Conservation (phyloP, 805 yeast genomes). For the Candida ortonii region DNA sequence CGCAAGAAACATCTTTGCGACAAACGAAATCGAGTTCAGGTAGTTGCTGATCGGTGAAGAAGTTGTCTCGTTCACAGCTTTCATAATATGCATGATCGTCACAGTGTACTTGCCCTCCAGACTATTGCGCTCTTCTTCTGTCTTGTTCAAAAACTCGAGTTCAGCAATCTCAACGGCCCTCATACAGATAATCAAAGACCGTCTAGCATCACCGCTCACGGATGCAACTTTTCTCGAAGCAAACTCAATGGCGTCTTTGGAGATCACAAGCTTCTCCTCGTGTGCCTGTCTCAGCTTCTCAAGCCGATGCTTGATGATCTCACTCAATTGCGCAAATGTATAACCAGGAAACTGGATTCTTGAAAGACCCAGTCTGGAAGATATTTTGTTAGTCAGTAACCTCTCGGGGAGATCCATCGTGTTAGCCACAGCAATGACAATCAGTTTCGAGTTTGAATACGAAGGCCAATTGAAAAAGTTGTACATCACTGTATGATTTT, state of each 20-base stretch:
- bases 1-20: constrained; percentile 68
- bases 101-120: constrained; percentile 49
- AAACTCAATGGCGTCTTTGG: constrained; percentile 79
- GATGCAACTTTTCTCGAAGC: constrained; percentile 93
- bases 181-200: constrained; percentile 84
- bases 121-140: constrained; percentile 25
- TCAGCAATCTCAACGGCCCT: constrained; percentile 90
- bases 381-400: constrained; percentile 78
- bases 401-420: constrained; percentile 97
- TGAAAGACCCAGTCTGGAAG: constrained; percentile 85
- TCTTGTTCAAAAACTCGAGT: constrained; percentile 43
- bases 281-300: constrained; percentile 42
- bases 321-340: constrained; percentile 70
- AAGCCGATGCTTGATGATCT: constrained; percentile 70
- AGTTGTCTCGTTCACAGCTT: constrained; percentile 77
- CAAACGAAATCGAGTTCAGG: constrained; percentile 58
- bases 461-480: constrained; percentile 98
- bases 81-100: constrained; percentile 68
- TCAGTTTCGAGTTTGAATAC: constrained; percentile 67
- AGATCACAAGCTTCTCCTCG: constrained; percentile 45
- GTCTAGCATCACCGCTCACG: constrained; percentile 95
- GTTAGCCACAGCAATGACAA: constrained; percentile 92
- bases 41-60: constrained; percentile 67
- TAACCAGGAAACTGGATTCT: constrained; percentile 89
- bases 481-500: constrained; percentile 82